Evolutionary conservation across 345 rosid species (phyloP).

Genomic region (Alliaria petiolata): DNA sequence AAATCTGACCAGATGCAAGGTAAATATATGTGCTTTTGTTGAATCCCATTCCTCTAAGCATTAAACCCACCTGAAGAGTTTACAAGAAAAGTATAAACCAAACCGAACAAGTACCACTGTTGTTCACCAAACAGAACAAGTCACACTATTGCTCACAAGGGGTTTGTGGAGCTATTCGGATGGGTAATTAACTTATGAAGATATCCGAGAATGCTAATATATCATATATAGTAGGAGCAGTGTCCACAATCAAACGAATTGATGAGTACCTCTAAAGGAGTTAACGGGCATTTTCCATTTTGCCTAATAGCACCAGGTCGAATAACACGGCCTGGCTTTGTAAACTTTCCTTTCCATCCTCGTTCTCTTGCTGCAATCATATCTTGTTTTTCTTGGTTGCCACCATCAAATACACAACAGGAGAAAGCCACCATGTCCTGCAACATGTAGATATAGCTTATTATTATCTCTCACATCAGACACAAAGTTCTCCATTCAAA

Average conservation of each 20-base stretch:
- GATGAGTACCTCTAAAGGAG: constrained; percentile 85
- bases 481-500: constrained; percentile 2
- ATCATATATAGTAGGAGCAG: background rate
- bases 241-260: constrained; percentile 2
- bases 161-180: constrained; percentile 7
- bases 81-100: constrained; percentile 16
- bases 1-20: constrained; percentile 96
- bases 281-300: constrained; percentile 95
- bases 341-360: constrained; percentile 98
- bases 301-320: constrained; percentile 96
- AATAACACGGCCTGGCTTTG: constrained; percentile 94
- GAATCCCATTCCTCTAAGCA: constrained; percentile 99
- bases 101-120: too few relatives aligned
- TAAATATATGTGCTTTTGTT: constrained; percentile 72
- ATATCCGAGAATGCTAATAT: constrained; percentile 6
- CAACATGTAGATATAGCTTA: constrained; percentile 3
- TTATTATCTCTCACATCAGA: background rate
- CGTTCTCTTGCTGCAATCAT: constrained; percentile 94
- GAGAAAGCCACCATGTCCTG: constrained; percentile 99
- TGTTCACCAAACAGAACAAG: too few relatives aligned
- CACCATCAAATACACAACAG: constrained; percentile 98
- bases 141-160: background rate
- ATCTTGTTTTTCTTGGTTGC: constrained; percentile 73
- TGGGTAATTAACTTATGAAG: too few relatives aligned
- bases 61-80: constrained; percentile 75